Conservation (phyloP, 371 early-diverging fungal species). For the Mucor sp. region DNA sequence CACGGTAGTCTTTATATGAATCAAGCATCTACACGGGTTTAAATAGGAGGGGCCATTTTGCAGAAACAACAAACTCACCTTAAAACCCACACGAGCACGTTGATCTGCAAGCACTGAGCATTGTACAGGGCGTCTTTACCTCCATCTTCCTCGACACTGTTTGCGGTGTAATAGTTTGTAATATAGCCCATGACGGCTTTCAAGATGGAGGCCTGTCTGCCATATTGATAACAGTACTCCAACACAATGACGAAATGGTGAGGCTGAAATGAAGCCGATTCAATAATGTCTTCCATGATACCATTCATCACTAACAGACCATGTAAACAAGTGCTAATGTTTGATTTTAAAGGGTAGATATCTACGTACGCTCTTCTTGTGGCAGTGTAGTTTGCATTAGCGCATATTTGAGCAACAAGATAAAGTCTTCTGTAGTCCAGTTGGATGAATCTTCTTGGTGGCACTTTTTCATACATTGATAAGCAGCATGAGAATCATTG, state of each 20-base stretch:
- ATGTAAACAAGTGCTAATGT: not conserved
- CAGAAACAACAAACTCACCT: not conserved
- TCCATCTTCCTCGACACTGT: not conserved
- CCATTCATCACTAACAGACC: not conserved
- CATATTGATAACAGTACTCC: not conserved
- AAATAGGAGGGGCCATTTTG: not conserved
- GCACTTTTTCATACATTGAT: slow-evolving; percentile 3
- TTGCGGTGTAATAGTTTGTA: not conserved
- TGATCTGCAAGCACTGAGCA: not conserved
- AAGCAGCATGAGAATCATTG: not conserved
- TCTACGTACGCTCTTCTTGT: not conserved
- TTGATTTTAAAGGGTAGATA: not conserved
- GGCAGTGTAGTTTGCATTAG: not conserved
- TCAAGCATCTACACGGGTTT: not conserved
- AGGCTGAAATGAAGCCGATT: not conserved
- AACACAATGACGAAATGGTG: not conserved
- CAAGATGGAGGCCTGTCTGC: not conserved
- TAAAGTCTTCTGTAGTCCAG: not conserved
- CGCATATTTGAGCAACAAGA: not conserved
- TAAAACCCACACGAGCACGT: not conserved
- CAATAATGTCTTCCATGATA: not conserved
- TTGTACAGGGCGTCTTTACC: not conserved
- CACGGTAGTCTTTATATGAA: slow-evolving; percentile 15
- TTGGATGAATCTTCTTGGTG: not conserved
- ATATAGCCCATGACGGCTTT: not conserved